Percentiles rank a stretch among this genome's conserved stretches.
Conservation (phyloP, 139 green algal species). For the Microglena sp. region DNA sequence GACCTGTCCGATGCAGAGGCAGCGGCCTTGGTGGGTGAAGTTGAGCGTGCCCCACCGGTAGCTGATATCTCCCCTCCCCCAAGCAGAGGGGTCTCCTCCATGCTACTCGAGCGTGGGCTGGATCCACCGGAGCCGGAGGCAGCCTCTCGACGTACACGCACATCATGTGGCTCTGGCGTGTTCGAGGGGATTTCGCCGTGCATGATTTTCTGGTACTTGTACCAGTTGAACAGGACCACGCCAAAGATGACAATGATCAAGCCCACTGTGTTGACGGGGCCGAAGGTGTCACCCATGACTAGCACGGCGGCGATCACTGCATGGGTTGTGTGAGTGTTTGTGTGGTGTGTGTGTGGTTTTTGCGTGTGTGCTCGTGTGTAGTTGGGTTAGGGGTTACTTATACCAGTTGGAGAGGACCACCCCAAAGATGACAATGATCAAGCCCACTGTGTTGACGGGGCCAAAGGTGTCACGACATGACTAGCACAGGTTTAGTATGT, state of each 20-base stretch:
- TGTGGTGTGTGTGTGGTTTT: too few relatives aligned
- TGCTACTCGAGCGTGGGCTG: too few relatives aligned
- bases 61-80: too few relatives aligned
- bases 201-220: slow-evolving; percentile 53
- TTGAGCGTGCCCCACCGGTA: too few relatives aligned
- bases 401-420: slow-evolving; percentile 78
- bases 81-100: too few relatives aligned
- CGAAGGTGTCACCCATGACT: slow-evolving; percentile 67
- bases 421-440: slow-evolving; percentile 69
- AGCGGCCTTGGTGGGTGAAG: too few relatives aligned
- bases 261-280: slow-evolving; percentile 62
- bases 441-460: slow-evolving; percentile 64
- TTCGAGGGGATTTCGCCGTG: neutral
- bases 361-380: too few relatives aligned
- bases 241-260: slow-evolving; percentile 70
- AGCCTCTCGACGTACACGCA: too few relatives aligned
- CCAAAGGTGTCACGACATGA: neutral
- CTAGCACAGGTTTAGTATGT: neutral
- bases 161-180: too few relatives aligned
- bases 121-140: too few relatives aligned
- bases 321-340: neutral
- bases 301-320: slow-evolving; percentile 60
- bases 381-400: too few relatives aligned
- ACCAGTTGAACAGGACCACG: slow-evolving; percentile 75
- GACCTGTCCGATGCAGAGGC: too few relatives aligned